Evolutionary conservation across 108 stramenopile genomes (phyloP), one percentile per base, ranked within the genome.

Genomic region (Epipyxis sp.): DNA sequence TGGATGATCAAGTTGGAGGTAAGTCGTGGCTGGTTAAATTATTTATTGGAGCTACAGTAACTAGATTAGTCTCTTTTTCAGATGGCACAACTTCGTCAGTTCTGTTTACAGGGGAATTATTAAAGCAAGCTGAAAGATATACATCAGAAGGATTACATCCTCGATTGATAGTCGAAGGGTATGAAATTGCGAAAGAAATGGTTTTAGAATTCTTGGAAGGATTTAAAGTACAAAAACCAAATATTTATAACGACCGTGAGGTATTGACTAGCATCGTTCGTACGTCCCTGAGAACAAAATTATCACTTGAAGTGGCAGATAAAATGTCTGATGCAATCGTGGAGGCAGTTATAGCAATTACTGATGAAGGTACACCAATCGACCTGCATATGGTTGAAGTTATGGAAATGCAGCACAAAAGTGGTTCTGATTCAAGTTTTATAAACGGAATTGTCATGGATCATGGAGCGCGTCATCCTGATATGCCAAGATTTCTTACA

Each of bases 371-470:
- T 69, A 43, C 59, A 42, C 92, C 94, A 46, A 79, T 97, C 34
- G 98, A 99, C 82, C 83, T 99, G 71, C 92, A 97, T 88, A 95
- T 95, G 90, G 90, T 99, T 42, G 98, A 99, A 91, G 87, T 98
- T 59, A 93, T 99, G 89, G 89, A 93, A 61, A 96, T 99, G 95
- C 86, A 93, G 69, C 94, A 90, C 76, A 88, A 91, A 62, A 54
- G 86, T 37, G 91, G 84, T 34, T 82, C 84, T 16, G 94, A 94
- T 81, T 90, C 90, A 20, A 71, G 87, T 42, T 94, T 98, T 81
- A 91, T 95, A 80, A 92, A 92, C 78, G 98, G 98, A 0, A 80
- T 99, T n/a, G 98, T 99, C 44, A 80, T 99, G 80, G 98, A 99
- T 87, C 98, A 99, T 85, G 98, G 97, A 34, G 92, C 93, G 34